Conservation (phyloP, 192 early-diverging fungal genomes). For the Paraglomus brasilianum region DNA sequence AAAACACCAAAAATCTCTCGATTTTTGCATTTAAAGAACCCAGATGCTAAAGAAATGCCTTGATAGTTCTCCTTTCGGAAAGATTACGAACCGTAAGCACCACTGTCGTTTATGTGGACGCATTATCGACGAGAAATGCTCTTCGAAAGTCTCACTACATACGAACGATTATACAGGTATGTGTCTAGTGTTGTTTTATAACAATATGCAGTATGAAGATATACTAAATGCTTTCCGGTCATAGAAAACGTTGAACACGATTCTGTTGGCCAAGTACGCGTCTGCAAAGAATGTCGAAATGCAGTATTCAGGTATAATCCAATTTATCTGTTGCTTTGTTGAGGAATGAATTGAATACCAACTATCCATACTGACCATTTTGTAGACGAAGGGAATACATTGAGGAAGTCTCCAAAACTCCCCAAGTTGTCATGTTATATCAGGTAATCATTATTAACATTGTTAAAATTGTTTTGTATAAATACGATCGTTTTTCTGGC, state of each 20-base stretch:
- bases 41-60: neutral
- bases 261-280: conserved; percentile 52
- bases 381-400: conserved; percentile 45
- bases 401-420: conserved; percentile 37
- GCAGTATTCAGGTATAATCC: conserved; percentile 51
- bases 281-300: conserved; percentile 59
- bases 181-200: neutral
- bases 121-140: conserved; percentile 63
- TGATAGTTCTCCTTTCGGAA: conserved; percentile 43
- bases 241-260: conserved; percentile 44
- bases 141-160: conserved; percentile 43
- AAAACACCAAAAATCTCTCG: neutral
- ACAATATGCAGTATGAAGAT: neutral
- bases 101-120: conserved; percentile 74
- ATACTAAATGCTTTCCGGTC: neutral
- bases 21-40: neutral
- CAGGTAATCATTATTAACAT: conserved; percentile 26
- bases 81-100: conserved; percentile 63
- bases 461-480: neutral
- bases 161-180: conserved; percentile 45
- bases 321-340: neutral
- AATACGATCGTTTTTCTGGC: neutral
- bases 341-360: neutral
- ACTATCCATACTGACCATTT: neutral
- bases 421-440: conserved; percentile 42